Percentiles rank a stretch among this genome's conserved stretches.
phyloP scores from a whole-genome alignment of 441 rosid genomes.

The Populus hybrid region DNA sequence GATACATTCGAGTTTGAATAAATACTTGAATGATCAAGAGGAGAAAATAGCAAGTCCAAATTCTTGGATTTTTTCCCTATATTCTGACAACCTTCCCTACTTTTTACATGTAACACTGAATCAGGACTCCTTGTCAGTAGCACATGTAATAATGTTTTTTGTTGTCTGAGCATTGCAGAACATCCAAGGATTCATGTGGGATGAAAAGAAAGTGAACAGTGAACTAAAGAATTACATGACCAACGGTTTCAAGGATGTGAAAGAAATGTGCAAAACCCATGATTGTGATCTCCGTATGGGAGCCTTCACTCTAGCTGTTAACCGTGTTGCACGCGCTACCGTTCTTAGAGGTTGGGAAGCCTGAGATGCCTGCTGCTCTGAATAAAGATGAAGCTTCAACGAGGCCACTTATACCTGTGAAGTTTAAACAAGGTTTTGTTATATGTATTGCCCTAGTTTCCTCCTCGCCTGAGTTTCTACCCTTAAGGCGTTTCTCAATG shows the following conservation, averaged over 20 bases:
- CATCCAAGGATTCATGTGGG: slow-evolving; percentile 99
- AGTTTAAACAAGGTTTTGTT: slow-evolving; percentile 12
- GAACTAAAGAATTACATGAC: slow-evolving; percentile 85
- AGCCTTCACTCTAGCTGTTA: slow-evolving; percentile 92
- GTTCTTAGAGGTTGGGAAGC: slow-evolving; percentile 92
- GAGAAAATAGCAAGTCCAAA: too few relatives aligned
- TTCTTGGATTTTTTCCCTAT: too few relatives aligned
- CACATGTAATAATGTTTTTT: not conserved
- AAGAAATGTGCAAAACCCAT: slow-evolving; percentile 78
- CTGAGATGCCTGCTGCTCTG: slow-evolving; percentile 20
- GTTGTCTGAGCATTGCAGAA: slow-evolving; percentile 39
- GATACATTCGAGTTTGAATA: too few relatives aligned
- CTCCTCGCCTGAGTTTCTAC: not conserved
- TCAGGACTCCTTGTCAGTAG: not conserved
- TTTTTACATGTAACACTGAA: not conserved
- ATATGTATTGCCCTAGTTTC: not conserved
- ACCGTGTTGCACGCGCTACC: slow-evolving; percentile 87
- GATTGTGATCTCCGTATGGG: slow-evolving; percentile 93
- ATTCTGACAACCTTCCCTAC: too few relatives aligned
- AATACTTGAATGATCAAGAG: too few relatives aligned
- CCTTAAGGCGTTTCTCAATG: not conserved
- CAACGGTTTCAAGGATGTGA: slow-evolving; percentile 67
- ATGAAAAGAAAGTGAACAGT: slow-evolving; percentile 80
- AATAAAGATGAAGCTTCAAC: slow-evolving; percentile 22
- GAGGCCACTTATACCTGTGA: not conserved